These are phyloP conservation scores for Lavandula angustifolia DNA, from an alignment of 257 asterid genomes.

Conservation along the genomic window DNA sequence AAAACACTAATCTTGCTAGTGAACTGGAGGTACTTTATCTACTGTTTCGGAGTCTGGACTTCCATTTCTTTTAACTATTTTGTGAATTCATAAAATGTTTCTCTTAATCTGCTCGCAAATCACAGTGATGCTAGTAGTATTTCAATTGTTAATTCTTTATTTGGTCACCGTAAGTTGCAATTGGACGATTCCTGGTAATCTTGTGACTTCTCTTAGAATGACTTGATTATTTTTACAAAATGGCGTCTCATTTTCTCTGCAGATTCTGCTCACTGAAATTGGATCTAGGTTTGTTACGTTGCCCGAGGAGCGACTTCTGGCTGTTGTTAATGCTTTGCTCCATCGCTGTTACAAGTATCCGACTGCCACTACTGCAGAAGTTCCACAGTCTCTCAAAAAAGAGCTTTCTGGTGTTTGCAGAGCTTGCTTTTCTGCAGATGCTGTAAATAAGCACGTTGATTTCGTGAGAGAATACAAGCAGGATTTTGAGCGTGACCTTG, in stretches of 20 bases:
- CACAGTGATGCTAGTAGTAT: constrained; percentile 6
- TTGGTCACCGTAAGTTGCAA: constrained; percentile 12
- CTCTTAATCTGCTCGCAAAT: constrained; percentile 14
- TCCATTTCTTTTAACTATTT: constrained; percentile 17
- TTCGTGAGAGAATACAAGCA: constrained; percentile 97
- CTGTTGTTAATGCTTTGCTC: constrained; percentile 97
- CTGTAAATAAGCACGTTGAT: constrained; percentile 97
- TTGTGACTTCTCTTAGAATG: constrained; percentile 13
- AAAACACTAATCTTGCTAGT: constrained; percentile 91
- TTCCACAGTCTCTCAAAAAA: constrained; percentile 93
- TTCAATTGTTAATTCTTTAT: constrained; percentile 9
- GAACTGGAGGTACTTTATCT: constrained; percentile 83
- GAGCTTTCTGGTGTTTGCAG: constrained; percentile 99
- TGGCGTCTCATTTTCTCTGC: constrained; percentile 30
- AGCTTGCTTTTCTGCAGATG: constrained; percentile 99
- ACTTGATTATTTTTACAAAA: constrained; percentile 8
- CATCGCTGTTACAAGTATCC: constrained; percentile 99
- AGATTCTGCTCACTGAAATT: constrained; percentile 93
- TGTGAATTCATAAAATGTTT: constrained; percentile 12
- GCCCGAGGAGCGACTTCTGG: constrained; percentile 97
- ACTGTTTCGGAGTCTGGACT: constrained; percentile 20
- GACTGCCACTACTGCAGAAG: constrained; percentile 98
- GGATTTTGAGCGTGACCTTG: constrained; percentile 97
- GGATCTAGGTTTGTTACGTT: constrained; percentile 95
- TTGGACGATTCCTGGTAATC: constrained; percentile 17